Base-by-base conservation (phyloP, 2,329 filamentous ascomycete genomes). In the Cordyceps cicadae region DNA sequence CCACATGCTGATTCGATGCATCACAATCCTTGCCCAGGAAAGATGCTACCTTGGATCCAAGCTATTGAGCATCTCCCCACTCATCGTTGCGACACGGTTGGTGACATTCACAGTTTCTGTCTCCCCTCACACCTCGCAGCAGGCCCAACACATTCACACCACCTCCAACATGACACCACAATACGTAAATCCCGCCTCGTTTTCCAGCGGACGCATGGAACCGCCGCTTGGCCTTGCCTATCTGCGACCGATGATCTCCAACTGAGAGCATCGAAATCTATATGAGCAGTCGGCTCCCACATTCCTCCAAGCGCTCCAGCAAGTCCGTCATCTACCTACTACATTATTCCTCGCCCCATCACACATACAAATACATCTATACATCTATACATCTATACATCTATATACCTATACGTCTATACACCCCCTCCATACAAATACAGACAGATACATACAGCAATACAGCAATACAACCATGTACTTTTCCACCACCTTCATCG, bases 401-500 rank as follows among this genome's bases (percentile, higher is more conserved):
- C n/a, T n/a, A 15, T 32, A 29, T 12, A 17, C 19, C n/a, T 19
- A 34, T 6, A 49, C 32, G 39, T 17, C 8, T 7, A 14, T 11
- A 17, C 3, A 43, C 2, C 11, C 11, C 37, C 19, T 17, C 14
- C 19, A 43, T n/a, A 5, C 15, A 29, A 32, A 57, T 6, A 57
- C 21, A 57, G 3, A 24, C 24, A 24, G 24, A 24, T 24, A 24
- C 24, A 24, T 24, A 24, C 24, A 24, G 4, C 24, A 24, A 24
- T 39, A 37, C 54, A 32, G 24, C 11, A 26, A 37, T 3, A 1
- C 17, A 48, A 32, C 15, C 15, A 58, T 58, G 55, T 58, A 58
- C 46, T 58, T 58, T 17, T 58, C 55, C 34, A 58, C 55, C 17
- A 58, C 55, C 46, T 58, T 58, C n/a, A 21, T 58, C 32, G 48